Evolutionary conservation across 331 rosid species (phyloP).

Genomic region (Rhamnella rubrinervis): DNA sequence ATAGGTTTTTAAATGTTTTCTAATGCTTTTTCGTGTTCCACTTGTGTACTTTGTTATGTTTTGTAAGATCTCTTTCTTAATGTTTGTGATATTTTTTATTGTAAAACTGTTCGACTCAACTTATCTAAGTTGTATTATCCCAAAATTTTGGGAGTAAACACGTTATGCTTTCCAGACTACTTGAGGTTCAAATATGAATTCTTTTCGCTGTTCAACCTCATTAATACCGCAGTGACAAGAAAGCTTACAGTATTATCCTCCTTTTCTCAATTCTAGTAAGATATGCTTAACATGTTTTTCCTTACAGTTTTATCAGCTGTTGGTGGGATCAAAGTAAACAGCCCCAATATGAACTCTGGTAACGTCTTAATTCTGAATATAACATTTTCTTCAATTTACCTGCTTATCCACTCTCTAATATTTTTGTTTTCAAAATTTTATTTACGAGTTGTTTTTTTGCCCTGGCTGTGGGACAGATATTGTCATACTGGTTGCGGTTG

Average conservation of each 20-base stretch:
- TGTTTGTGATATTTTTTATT: too few relatives aligned
- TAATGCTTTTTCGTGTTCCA: too few relatives aligned
- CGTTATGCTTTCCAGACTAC: neutral
- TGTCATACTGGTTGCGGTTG: slow-evolving; percentile 81
- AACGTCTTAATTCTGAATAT: slow-evolving; percentile 22
- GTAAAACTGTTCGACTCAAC: neutral
- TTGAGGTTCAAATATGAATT: neutral
- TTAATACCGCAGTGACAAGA: neutral
- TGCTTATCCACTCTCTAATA: slow-evolving; percentile 1
- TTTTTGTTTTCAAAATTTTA: slow-evolving; percentile 23
- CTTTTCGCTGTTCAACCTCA: neutral
- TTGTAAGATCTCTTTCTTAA: too few relatives aligned
- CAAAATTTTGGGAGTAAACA: neutral
- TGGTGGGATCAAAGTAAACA: slow-evolving; percentile 93
- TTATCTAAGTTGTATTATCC: neutral
- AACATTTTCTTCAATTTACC: slow-evolving; percentile 4
- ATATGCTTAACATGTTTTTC: slow-evolving; percentile 27
- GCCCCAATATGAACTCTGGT: slow-evolving; percentile 62
- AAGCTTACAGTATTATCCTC: neutral
- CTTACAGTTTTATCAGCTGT: slow-evolving; percentile 85
- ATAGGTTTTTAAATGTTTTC: too few relatives aligned
- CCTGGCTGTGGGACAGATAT: slow-evolving; percentile 50
- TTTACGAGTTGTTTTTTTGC: slow-evolving; percentile 20
- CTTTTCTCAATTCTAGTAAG: neutral
- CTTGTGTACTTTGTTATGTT: too few relatives aligned